Evolutionary conservation across 305 asterid genomes (phyloP).

Genomic region (Galium porrigens): DNA sequence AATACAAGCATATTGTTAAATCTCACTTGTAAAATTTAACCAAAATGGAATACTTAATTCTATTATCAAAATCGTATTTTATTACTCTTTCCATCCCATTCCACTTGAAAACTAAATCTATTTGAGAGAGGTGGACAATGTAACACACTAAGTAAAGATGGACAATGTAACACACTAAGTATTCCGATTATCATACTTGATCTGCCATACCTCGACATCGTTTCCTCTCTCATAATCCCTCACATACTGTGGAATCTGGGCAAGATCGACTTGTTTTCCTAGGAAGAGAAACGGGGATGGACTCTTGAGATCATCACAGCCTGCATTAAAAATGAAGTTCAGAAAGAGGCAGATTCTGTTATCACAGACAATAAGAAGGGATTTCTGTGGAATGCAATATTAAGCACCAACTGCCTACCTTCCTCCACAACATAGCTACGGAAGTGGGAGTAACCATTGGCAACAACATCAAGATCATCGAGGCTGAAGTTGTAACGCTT

Average conservation of each 20-base stretch:
- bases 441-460: slow-evolving; percentile 75
- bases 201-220: slow-evolving; percentile 74
- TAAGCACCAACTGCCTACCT: slow-evolving; percentile 20
- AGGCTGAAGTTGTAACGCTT: slow-evolving; percentile 79
- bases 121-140: background rate
- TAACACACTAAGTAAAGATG: too few species aligned
- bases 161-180: background rate
- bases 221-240: slow-evolving; percentile 51
- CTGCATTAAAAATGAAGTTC: slow-evolving; percentile 18
- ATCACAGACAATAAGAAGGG: background rate
- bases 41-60: background rate
- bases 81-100: background rate
- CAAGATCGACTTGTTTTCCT: slow-evolving; percentile 41
- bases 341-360: background rate
- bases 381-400: background rate
- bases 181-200: slow-evolving; percentile 22
- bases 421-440: slow-evolving; percentile 36
- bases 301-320: slow-evolving; percentile 20
- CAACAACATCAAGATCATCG: slow-evolving; percentile 74
- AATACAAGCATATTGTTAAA: background rate
- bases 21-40: background rate
- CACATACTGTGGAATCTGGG: slow-evolving; percentile 53
- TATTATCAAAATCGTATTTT: too few species aligned
- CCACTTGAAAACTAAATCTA: background rate
- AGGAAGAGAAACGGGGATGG: slow-evolving; percentile 23